Evolutionary conservation across 108 stramenopile species (phyloP), one percentile per base, ranked within the genome.

Genomic region (Pseudonitzschia delicatissima): DNA sequence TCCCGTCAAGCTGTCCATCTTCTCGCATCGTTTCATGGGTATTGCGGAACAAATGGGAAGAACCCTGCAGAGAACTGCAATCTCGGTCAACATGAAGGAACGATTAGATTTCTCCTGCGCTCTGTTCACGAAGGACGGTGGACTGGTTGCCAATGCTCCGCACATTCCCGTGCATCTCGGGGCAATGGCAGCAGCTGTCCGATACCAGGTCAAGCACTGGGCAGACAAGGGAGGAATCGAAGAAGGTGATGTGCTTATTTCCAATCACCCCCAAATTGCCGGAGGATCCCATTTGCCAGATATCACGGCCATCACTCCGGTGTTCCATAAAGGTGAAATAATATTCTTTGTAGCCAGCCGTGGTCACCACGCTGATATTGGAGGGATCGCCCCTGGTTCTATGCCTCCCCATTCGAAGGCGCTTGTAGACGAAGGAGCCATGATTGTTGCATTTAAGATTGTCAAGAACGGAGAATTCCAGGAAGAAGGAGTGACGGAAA

Each of bases 1-100:
- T 72, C 94, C 96, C 12, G 91, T 98, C 32, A 79, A 90, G 66
- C 80, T 98, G n/a, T 89, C 90, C 9, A 87, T 98, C 39, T 97
- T 89, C 76, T 83, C 91, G 4, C 95, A 97, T 69, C 88, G 96
- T 21, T 99, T 98, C 84, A 99, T 99, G 99, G 94, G 97, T 20
- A 98, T 99, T 71, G 99, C 99, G 7, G 99, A 99, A 73, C 97
- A 98, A 81, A 98, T 98, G 97, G 99, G 99, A 21, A 82, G 96
- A 37, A 97, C 97, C 20, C 76, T 99, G 29, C 94, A 96, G 62
- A 81, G 99, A 32, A 98, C 93, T 4, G 88, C 96, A 2, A 91
- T 91, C 64, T 93, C 91, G 45, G 99, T 99, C 40, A 99, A 99
- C 70, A 98, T 99, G 82, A 99, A 99, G 81, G 99, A 99, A 73